Evolutionary conservation across 371 early-diverging fungal genomes (phyloP).

Genomic region (Apophysomyces trapeziformis): DNA sequence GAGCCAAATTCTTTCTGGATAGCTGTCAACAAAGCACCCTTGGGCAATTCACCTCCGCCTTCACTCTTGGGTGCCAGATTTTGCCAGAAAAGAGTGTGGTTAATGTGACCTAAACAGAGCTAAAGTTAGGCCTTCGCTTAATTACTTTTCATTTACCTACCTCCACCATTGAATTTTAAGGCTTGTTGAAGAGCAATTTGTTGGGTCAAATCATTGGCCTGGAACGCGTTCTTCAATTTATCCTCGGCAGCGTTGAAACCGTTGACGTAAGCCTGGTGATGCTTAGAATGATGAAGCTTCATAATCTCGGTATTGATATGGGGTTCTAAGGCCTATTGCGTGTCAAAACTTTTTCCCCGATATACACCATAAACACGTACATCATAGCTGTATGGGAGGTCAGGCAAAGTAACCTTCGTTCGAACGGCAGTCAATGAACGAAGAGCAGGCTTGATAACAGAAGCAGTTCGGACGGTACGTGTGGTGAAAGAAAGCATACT

Average conservation of each 20-base stretch:
- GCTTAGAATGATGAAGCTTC: slow-evolving; percentile 95
- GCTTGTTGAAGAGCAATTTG: slow-evolving; percentile 80
- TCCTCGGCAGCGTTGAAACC: slow-evolving; percentile 62
- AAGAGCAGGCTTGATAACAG: slow-evolving; percentile 36
- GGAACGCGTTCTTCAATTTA: slow-evolving; percentile 75
- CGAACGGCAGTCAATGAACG: slow-evolving; percentile 55
- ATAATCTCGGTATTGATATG: slow-evolving; percentile 95
- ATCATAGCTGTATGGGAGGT: slow-evolving; percentile 76
- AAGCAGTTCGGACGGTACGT: slow-evolving; percentile 45
- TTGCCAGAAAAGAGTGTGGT: slow-evolving; percentile 97
- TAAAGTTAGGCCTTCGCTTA: neutral
- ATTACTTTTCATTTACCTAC: slow-evolving; percentile 32
- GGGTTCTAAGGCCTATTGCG: slow-evolving; percentile 86
- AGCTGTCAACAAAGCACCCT: slow-evolving; percentile 68
- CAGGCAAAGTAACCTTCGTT: slow-evolving; percentile 74
- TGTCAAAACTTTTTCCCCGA: slow-evolving; percentile 10
- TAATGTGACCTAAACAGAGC: slow-evolving; percentile 82
- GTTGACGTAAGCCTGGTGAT: slow-evolving; percentile 85
- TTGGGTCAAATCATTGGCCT: slow-evolving; percentile 71
- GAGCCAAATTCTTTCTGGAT: slow-evolving; percentile 89
- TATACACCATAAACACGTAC: slow-evolving; percentile 52
- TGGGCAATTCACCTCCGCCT: slow-evolving; percentile 76
- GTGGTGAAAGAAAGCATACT: slow-evolving; percentile 53
- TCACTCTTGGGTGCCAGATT: slow-evolving; percentile 85
- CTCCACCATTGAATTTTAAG: slow-evolving; percentile 96